phyloP scores from a whole-genome alignment of 352 stramenopile genomes.

The Albugo laibachii region DNA sequence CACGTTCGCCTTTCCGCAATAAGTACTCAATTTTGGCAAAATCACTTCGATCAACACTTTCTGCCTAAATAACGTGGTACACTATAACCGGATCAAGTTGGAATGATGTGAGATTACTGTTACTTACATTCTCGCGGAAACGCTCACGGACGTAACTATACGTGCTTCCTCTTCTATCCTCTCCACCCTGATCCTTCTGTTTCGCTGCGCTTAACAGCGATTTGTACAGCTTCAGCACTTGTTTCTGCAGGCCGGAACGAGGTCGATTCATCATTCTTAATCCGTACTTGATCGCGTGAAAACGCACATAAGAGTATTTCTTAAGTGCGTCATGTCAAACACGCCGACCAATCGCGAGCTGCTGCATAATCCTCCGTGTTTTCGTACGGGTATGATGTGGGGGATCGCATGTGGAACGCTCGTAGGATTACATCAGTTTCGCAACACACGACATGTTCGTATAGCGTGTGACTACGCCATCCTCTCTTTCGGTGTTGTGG shows the following conservation, averaged over 20 bases:
- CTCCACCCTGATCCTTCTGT: constrained; percentile 21
- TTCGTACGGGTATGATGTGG: constrained; percentile 59
- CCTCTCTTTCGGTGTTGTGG: constrained; percentile 32
- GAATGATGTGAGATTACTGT: neutral
- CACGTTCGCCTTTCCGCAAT: constrained; percentile 64
- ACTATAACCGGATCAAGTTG: neutral
- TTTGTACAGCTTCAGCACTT: constrained; percentile 57
- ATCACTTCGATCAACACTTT: constrained; percentile 51
- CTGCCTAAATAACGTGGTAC: neutral
- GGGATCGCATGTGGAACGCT: constrained; percentile 35
- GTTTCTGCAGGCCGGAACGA: constrained; percentile 45
- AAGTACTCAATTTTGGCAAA: constrained; percentile 73
- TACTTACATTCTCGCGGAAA: constrained; percentile 48
- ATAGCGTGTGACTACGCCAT: constrained; percentile 45
- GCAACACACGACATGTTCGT: constrained; percentile 28
- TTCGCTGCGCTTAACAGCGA: constrained; percentile 29
- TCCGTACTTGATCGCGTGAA: neutral
- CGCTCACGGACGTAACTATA: constrained; percentile 45
- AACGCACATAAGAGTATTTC: neutral
- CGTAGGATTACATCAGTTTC: constrained; percentile 49
- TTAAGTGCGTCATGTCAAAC: neutral
- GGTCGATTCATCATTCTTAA: neutral
- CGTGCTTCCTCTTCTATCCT: constrained; percentile 6
- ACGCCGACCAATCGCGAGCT: constrained; percentile 9
- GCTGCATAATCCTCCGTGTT: constrained; percentile 60